phyloP scores from a whole-genome alignment of 2,329 filamentous ascomycete species.

The Catunica adiposa region DNA sequence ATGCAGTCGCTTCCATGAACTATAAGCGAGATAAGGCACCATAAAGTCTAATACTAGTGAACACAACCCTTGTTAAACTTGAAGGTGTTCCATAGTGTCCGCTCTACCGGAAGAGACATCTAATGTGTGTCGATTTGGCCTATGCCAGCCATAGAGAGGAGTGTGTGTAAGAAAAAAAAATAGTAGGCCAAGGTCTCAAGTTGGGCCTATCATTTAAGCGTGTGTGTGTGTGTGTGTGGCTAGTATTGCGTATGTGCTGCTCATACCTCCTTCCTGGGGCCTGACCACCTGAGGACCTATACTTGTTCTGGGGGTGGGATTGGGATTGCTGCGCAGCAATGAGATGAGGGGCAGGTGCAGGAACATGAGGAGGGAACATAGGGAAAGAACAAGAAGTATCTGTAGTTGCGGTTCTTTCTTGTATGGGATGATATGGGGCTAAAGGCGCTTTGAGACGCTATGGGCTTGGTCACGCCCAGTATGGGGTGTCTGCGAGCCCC shows the following conservation, averaged over 20 bases:
- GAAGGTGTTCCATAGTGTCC: no score
- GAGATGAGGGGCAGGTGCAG: neutral
- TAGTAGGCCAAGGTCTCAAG: neutral
- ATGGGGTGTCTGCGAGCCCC: constrained; percentile 11
- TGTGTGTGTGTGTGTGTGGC: neutral
- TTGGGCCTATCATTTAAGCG: neutral
- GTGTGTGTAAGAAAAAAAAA: neutral
- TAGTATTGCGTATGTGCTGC: neutral
- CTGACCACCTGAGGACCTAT: neutral
- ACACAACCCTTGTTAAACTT: no score
- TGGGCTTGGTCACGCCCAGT: neutral
- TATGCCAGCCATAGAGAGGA: neutral
- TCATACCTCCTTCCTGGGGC: neutral
- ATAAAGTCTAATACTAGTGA: neutral
- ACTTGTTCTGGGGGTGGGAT: neutral
- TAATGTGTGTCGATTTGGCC: neutral
- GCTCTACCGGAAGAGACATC: no score
- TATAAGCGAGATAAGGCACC: neutral
- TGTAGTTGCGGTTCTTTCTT: neutral
- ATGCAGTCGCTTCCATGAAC: neutral
- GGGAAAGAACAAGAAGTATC: neutral
- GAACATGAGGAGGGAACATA: constrained; percentile 4
- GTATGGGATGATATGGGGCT: neutral
- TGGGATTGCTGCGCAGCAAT: neutral
- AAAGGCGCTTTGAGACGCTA: neutral